Base-by-base conservation (phyloP, 2,329 filamentous ascomycete genomes). In the Ophiostoma montium region DNA sequence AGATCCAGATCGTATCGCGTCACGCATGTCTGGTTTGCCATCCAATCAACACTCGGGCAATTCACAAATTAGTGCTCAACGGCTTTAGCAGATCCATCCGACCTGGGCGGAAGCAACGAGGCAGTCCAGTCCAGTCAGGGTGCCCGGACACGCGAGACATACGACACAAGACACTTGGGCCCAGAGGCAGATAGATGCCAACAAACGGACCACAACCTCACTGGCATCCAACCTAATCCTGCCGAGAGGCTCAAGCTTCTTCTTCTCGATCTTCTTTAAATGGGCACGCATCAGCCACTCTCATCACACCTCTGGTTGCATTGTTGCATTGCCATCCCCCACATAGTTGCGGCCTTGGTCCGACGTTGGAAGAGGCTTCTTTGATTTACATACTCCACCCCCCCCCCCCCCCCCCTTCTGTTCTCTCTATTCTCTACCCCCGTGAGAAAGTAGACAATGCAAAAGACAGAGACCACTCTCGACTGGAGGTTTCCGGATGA, bases 401-500 rank as follows among this genome's bases (percentile, higher is more conserved):
- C 11, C 7, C 4, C 23, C 41, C 3, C 31, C 7, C 13, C 23
- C 21, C 13, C 16, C 8, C 4, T 35, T 38, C 16, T 10, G 8
- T 13, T 21, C 44, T 27, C 18, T 27, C 4, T 18, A 18, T 13
- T 30, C 42, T 11, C 16, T 10, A 10, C 10, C 35, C 15, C 30
- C 13, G 4, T 5, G 21, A 38, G 19, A 15, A 31, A 35, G 31
- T 35, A 50, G 27, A 50, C 35, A 23, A 52, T 53, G 50, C 52
- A 45, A 52, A 50, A 53, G 35, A 45, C 33, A 19, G 47, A 50
- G 23, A 15, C 45, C 10, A 16, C 42, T 13, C 19, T 32, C 15
- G 52, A 50, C 48, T 52, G 47, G 47, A 50, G 47, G 42, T 23
- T 52, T 44, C 31, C 43, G 41, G 48, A 53, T 33, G 27, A 46